Conservation (phyloP, 805 yeast genomes). For the Wickerhamiella shivajii region DNA sequence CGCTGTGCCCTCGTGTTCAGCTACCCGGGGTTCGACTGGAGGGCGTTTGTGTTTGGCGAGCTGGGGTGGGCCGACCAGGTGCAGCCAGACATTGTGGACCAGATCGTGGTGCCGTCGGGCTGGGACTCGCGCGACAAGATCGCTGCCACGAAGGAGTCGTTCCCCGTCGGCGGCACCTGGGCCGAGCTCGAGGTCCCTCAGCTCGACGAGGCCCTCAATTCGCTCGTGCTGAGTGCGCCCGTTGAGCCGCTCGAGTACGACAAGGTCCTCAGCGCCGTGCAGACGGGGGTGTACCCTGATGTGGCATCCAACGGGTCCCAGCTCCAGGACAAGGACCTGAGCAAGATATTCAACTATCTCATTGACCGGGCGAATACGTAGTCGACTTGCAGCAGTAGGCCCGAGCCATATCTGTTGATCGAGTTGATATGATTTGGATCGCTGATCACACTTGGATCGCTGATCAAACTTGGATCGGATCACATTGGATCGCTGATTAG, state of each 20-base stretch:
- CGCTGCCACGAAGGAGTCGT: constrained; percentile 13
- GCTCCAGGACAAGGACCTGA: not conserved
- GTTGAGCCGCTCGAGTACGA: constrained; percentile 1
- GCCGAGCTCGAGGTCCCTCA: constrained; percentile 1
- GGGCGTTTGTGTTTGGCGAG: constrained; percentile 2
- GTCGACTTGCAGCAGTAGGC: too few relatives aligned
- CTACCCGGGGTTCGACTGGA: not conserved
- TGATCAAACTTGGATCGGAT: too few relatives aligned
- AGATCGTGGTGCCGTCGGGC: constrained; percentile 6
- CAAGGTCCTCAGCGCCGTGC: constrained; percentile 2
- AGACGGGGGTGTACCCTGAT: too few relatives aligned
- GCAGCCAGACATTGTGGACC: constrained; percentile 1
- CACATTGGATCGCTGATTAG: too few relatives aligned
- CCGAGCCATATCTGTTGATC: too few relatives aligned
- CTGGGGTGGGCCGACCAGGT: not conserved
- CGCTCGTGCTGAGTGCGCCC: too few relatives aligned
- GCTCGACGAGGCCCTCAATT: not conserved
- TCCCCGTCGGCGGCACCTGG: constrained; percentile 10
- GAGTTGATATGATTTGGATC: too few relatives aligned
- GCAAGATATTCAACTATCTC: constrained; percentile 1
- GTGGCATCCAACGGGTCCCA: constrained; percentile 3
- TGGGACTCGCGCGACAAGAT: constrained; percentile 14
- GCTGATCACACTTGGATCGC: too few relatives aligned
- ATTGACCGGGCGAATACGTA: not conserved
- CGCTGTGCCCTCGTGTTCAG: constrained; percentile 4